Evolutionary conservation across 768 basidiomycete genomes (phyloP), one percentile per base, ranked within the genome.

Genomic region (Pluteus cervinus): DNA sequence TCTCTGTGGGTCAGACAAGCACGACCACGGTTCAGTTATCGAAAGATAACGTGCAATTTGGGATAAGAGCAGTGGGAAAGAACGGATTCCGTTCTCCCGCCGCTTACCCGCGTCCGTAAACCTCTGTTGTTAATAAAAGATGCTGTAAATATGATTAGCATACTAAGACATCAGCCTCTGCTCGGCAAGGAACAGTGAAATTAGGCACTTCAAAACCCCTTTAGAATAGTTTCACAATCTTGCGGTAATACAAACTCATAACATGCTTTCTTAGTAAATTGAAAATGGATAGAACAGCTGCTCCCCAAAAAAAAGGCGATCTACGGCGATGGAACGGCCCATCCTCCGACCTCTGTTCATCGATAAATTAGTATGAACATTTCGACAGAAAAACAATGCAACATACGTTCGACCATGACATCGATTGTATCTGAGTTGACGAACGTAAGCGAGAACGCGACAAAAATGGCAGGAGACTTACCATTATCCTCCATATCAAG

Each of bases 371-470:
- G 43, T 36, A 37, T 40, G 37, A 50, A n/a, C 36, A 20, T 35
- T 26, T 17, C 29, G 23, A 40, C 34, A 15, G 21, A 41, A 25
- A 23, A 41, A 44, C 29, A 41, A 33, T 21, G 31, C 9, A n/a
- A 73, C 81, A 46, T 66, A 93, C 90, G 91, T 67, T 94, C 90
- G 42, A 94, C 86, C 84, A 92, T 88, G 45, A 93, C 92, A 71
- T 97, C 92, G 62, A 97, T 91, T 5, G 89, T 81, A 57, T 97
- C 92, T 81, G 51, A 16, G 35, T 41, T 31, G 39, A 42, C 37
- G 21, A 36, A 37, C 30, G 23, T 39, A 16, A 36, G 41, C 22
- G 36, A 24, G 16, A 36, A 23, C 39, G 11, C 40, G 10, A 8
- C 20, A 29, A 24, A 36, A 32, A 7, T 17, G 11, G 38, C 4